These are phyloP conservation scores for Dictyostelium discoideum DNA, from an alignment of 78 protist species.

Conservation along the genomic window dicty_2.7 NC_007089.4:4065001-4065500, in stretches of 20 bases:
- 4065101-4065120: slow-evolving; percentile 62
- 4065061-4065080: slow-evolving; percentile 74
- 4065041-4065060: slow-evolving; percentile 75
- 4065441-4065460: slow-evolving; percentile 71
- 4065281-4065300: slow-evolving; percentile 15
- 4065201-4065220: slow-evolving; percentile 63
- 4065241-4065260: slow-evolving; percentile 47
- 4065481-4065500: slow-evolving; percentile 25
- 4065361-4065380: slow-evolving; percentile 54
- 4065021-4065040: slow-evolving; percentile 65
- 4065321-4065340: slow-evolving; percentile 23
- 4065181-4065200: slow-evolving; percentile 76
- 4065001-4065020: slow-evolving; percentile 59
- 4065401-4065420: slow-evolving; percentile 25
- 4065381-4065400: slow-evolving; percentile 67
- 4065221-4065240: slow-evolving; percentile 60
- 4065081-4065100: slow-evolving; percentile 35
- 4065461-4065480: slow-evolving; percentile 36
- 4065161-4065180: slow-evolving; percentile 46
- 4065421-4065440: slow-evolving; percentile 47
- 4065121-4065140: slow-evolving; percentile 73
- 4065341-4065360: slow-evolving; percentile 50
- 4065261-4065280: slow-evolving; percentile 74
- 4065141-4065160: slow-evolving; percentile 77
- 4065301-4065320: slow-evolving; percentile 30